Evolutionary conservation across 371 early-diverging fungal genomes (phyloP).

Genomic region (Zychaea mexicana): DNA sequence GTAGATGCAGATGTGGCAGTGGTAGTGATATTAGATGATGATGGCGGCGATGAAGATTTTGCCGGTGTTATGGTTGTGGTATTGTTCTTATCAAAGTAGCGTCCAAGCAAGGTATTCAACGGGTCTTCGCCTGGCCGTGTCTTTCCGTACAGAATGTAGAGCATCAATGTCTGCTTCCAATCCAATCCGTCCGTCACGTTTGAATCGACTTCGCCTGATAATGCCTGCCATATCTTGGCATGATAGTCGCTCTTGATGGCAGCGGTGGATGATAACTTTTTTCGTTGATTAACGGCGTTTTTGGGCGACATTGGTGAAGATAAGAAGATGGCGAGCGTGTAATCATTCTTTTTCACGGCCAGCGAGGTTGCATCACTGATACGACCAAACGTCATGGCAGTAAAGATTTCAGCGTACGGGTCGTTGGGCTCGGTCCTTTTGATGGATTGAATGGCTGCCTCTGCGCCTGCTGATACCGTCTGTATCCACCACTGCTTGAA

Average conservation of each 20-base stretch:
- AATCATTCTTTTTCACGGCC: background rate
- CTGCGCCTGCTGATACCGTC: background rate
- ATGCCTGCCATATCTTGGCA: background rate
- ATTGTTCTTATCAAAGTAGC: background rate
- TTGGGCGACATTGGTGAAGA: background rate
- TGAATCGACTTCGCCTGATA: background rate
- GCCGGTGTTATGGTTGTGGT: too few species aligned
- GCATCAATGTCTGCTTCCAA: background rate
- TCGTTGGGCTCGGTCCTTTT: background rate
- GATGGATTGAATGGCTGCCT: background rate
- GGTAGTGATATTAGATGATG: too few species aligned
- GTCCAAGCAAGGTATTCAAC: background rate
- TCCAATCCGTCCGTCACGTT: background rate
- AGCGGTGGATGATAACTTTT: background rate
- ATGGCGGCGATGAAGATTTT: too few species aligned
- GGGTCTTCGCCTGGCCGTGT: background rate
- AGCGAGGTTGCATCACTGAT: background rate
- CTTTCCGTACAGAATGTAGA: background rate
- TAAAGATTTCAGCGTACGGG: background rate
- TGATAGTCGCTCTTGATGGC: background rate
- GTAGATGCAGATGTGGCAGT: too few species aligned
- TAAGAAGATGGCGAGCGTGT: background rate
- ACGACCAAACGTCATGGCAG: background rate
- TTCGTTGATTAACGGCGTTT: background rate
- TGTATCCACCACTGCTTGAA: background rate